Base-by-base conservation (phyloP, 208 protist genomes). In the Leishmania mexicana region DNA sequence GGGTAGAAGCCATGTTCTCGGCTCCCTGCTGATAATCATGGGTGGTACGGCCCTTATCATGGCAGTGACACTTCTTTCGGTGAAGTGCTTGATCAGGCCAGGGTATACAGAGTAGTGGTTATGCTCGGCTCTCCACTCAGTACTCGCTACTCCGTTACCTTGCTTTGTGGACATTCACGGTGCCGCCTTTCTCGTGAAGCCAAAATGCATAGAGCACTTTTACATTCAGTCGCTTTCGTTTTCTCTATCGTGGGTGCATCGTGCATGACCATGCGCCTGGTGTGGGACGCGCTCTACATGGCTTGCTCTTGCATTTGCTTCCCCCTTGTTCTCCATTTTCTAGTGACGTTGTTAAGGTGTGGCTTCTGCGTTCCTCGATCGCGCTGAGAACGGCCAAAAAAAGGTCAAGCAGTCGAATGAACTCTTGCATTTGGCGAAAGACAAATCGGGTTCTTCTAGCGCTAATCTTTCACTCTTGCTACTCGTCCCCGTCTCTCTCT, bases 1-100 rank as follows among this genome's bases (percentile, higher is more conserved):
- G 31, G 98, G 98, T 17, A 97, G 93, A 31, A 99, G 99, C 78
- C 79, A 86, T 31, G 96, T 99, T 15, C 92, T 98, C 11, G 94
- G 92, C 60, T 94, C 96, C 47, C 98, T 99, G 73, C 84, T 99
- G 38, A 92, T 96, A 78, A 67, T 98, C 13, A 6, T 99, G 3
- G 90, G 99, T 57, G 90, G 90, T 54, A 58, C 96, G 42, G 82
- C 89, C 0, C 92, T 95, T 80, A 82, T 97, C 0, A 78, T 87
- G 42, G 83, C 82, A 1, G 19, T 93, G 21, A 73, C 84, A 42
- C 75, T 92, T 19, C 45, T 92, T 0, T 40, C 88, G 8, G 35
- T 85, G 7, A 81, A 86, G 47, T 83, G 53, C 64, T 85, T 86
- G 62, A 51, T 84, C 42, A 38, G 58, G 10, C 64, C 78, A 5